Conservation (phyloP, 371 early-diverging fungal genomes). For the Mortierella sp. region DNA sequence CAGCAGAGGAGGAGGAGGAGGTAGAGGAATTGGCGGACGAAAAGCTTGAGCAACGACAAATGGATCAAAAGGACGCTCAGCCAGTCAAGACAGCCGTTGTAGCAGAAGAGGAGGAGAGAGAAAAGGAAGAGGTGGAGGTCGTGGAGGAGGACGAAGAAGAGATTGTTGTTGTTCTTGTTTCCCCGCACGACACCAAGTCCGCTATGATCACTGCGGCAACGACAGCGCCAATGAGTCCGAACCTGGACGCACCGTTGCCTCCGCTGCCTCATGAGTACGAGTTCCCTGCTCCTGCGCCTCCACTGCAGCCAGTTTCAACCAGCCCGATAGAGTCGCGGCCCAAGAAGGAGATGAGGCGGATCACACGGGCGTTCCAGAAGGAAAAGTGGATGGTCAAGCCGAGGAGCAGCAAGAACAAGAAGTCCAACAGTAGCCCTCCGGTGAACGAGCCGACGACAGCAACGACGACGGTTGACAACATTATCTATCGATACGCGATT, state of each 20-base stretch:
- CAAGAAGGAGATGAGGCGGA: slow-evolving; percentile 28
- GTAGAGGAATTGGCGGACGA: too few relatives aligned
- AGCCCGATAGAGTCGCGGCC: neutral
- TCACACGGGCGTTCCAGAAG: slow-evolving; percentile 21
- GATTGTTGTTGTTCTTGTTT: neutral
- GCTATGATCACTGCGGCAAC: neutral
- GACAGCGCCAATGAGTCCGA: neutral
- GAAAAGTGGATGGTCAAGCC: slow-evolving; percentile 10
- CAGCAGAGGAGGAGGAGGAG: neutral
- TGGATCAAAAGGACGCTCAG: neutral
- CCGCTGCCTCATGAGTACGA: neutral
- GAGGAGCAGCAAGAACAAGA: slow-evolving; percentile 9
- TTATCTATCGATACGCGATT: neutral
- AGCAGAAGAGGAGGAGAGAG: neutral
- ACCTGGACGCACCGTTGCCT: neutral
- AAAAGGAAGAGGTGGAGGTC: neutral
- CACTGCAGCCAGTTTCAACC: neutral
- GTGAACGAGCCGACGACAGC: neutral
- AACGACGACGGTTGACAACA: neutral
- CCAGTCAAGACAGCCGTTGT: neutral
- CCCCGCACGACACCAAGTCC: neutral
- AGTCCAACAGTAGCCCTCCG: neutral
- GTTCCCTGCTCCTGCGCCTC: neutral
- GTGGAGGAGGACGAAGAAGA: neutral
- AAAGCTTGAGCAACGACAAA: neutral